Conservation (phyloP, 768 basidiomycete species). For the Suillus americanus region DNA sequence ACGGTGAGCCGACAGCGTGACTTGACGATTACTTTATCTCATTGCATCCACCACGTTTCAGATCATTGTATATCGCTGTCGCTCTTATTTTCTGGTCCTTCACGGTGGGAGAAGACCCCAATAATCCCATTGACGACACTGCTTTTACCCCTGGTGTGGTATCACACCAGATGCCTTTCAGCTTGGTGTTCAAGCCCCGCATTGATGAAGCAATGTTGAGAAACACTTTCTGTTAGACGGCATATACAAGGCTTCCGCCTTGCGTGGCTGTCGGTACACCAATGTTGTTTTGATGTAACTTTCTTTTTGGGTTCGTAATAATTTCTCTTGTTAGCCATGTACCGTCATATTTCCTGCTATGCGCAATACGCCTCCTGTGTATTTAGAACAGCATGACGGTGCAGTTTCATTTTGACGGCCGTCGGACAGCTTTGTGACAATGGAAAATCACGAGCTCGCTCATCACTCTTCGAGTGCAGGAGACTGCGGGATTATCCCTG, state of each 20-base stretch:
- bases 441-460: not conserved
- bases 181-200: slow-evolving; percentile 52
- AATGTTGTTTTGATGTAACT: not conserved
- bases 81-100: slow-evolving; percentile 69
- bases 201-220: slow-evolving; percentile 17
- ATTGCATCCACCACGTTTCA: slow-evolving; percentile 16
- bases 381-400: not conserved
- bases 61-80: slow-evolving; percentile 63
- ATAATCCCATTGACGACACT: slow-evolving; percentile 55
- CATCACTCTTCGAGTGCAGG: not conserved
- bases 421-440: not conserved
- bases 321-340: not conserved
- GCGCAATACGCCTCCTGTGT: not conserved
- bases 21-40: not conserved
- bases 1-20: slow-evolving; percentile 12
- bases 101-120: slow-evolving; percentile 45
- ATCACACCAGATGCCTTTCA: slow-evolving; percentile 62
- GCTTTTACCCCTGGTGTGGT: slow-evolving; percentile 66
- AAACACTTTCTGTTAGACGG: not conserved
- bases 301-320: no score
- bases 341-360: not conserved
- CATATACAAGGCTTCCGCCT: not conserved
- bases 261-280: not conserved
- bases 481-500: not conserved
- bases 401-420: not conserved